Base-by-base conservation (phyloP, 441 rosid species). In the Omphalea diandra region DNA sequence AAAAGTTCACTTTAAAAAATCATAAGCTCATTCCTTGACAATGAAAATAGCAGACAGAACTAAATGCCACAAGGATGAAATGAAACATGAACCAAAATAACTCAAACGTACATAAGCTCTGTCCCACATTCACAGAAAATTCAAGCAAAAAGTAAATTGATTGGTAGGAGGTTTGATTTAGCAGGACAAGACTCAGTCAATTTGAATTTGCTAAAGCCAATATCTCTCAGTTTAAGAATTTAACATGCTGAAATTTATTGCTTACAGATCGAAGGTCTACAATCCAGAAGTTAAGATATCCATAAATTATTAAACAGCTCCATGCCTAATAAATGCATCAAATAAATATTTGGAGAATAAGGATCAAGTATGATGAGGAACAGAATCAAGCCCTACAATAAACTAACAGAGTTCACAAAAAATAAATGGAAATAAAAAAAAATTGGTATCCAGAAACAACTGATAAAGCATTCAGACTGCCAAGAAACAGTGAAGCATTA, bases 261-360 rank as follows among this genome's bases (percentile, higher is more conserved):
- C 40, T 35, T 56, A 18, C 9, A 15, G 0, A 9, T 18, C 20
- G 26, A 24, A 17, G 55, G 38, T 67, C 61, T 22, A 38, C 27
- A 35, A 36, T 49, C 69, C 3, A 32, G 20, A 50, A 49, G 27
- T 65, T 17, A 49, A 49, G 43, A 11, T 2, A 2, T 18, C 0
- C 18, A 18, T 2, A 63, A 22, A 33, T 35, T 5, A 18, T 8
- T 8, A 36, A 49, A 35, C 11, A 66, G 22, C n/a, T 17, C 47
- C 58, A 4, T 22, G 12, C 44, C 53, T 50, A 35, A 8, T 67
- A 41, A 63, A 65, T 61, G 41, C 52, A 65, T 56, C 44, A 9
- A 55, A 40, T 29, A 24, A 10, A 35, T 29, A 55, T 33, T 43
- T 46, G 6, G n/a, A 46, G 24, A 56, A 26, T 35, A 2, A 11